Evolutionary conservation across 2,329 filamentous ascomycete genomes (phyloP).

Genomic region (Coniochaeta sp.): DNA sequence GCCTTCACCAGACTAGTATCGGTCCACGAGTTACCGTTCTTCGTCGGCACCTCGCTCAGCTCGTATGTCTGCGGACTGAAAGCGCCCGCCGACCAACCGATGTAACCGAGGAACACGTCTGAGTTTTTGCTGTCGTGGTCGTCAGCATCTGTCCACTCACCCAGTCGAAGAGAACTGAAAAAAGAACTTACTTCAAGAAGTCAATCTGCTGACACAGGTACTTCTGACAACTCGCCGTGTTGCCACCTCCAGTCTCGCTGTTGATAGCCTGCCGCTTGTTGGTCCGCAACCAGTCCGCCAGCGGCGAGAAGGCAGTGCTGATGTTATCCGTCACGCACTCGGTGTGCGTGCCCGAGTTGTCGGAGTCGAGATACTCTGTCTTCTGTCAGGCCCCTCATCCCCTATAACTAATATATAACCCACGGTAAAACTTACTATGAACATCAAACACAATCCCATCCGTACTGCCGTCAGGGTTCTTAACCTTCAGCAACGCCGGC

Average conservation of each 20-base stretch:
- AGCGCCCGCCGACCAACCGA: slow-evolving; percentile 20
- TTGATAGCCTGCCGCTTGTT: slow-evolving; percentile 25
- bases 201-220: slow-evolving; percentile 23
- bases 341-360: slow-evolving; percentile 45
- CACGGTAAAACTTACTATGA: slow-evolving; percentile 36
- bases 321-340: slow-evolving; percentile 45
- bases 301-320: slow-evolving; percentile 20
- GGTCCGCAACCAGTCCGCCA: slow-evolving; percentile 26
- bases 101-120: slow-evolving; percentile 20
- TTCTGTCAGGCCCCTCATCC: too few relatives aligned
- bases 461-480: slow-evolving; percentile 49
- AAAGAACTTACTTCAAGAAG: slow-evolving; percentile 18
- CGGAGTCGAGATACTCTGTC: slow-evolving; percentile 46
- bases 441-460: slow-evolving; percentile 50
- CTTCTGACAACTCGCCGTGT: slow-evolving; percentile 23
- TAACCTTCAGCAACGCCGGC: slow-evolving; percentile 42
- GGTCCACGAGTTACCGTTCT: slow-evolving; percentile 16
- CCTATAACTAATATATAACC: too few relatives aligned
- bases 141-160: background rate
- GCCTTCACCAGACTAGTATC: slow-evolving; percentile 14
- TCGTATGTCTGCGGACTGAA: slow-evolving; percentile 18
- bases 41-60: slow-evolving; percentile 19
- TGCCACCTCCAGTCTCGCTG: slow-evolving; percentile 29
- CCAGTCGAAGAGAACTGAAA: background rate
- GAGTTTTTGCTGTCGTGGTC: slow-evolving; percentile 20